phyloP scores from a whole-genome alignment of 495 filamentous ascomycete species.

The Neurospora cerealis region DNA sequence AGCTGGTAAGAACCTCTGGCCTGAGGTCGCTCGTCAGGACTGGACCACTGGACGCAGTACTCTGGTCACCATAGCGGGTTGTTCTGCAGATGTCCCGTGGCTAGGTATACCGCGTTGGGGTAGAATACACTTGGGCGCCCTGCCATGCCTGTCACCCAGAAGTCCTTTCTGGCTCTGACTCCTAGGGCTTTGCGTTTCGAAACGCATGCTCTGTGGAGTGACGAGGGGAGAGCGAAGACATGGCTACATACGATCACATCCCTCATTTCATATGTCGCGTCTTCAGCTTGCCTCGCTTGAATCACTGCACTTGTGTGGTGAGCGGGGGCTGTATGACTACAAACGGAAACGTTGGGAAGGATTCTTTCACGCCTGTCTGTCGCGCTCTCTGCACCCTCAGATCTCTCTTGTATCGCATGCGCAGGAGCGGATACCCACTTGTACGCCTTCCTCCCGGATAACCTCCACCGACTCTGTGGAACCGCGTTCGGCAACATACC shows the following conservation, averaged over 20 bases:
- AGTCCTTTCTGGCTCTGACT: background rate
- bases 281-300: constrained; percentile 31
- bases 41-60: constrained; percentile 47
- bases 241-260: constrained; percentile 34
- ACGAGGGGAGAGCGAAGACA: constrained; percentile 29
- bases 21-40: constrained; percentile 53
- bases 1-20: constrained; percentile 50
- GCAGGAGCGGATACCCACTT: background rate
- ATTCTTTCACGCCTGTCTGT: constrained; percentile 22
- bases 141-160: constrained; percentile 19
- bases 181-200: background rate
- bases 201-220: constrained; percentile 14
- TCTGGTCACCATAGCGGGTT: constrained; percentile 42
- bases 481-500: constrained; percentile 34
- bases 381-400: constrained; percentile 24
- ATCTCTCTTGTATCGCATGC: constrained; percentile 4
- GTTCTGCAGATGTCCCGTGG: constrained; percentile 32
- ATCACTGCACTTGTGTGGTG: constrained; percentile 25
- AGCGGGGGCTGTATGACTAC: constrained; percentile 30
- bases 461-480: constrained; percentile 19
- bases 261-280: constrained; percentile 8
- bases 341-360: constrained; percentile 27
- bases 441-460: background rate
- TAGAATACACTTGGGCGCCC: constrained; percentile 9
- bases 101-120: constrained; percentile 22